Percentiles rank a stretch among this genome's conserved stretches.
These are phyloP conservation scores for Nannizziopsis arthrosporioides DNA, from an alignment of 2,329 filamentous ascomycete genomes.

Conservation along the genomic window DNA sequence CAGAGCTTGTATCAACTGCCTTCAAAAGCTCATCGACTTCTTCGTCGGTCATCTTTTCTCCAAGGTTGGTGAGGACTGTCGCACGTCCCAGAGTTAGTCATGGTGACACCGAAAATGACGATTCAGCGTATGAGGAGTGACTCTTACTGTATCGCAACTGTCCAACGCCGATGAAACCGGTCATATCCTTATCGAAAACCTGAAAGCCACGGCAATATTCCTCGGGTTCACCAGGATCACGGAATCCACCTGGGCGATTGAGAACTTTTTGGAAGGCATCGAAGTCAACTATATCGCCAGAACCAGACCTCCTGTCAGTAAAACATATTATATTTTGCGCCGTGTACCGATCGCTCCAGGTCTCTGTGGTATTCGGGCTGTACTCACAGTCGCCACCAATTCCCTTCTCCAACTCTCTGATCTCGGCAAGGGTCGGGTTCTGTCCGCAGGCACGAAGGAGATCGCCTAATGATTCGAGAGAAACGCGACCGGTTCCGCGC, in stretches of 20 bases:
- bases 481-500: constrained; percentile 88
- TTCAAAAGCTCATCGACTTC: constrained; percentile 98
- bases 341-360: not conserved
- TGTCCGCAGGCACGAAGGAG: constrained; percentile 92
- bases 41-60: constrained; percentile 98
- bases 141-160: constrained; percentile 73
- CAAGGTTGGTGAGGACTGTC: constrained; percentile 80
- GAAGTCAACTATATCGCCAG: constrained; percentile 64
- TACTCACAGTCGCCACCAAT: constrained; percentile 82
- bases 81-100: not conserved
- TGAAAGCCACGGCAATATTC: constrained; percentile 98
- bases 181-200: constrained; percentile 98
- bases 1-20: constrained; percentile 88
- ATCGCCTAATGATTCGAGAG: constrained; percentile 77
- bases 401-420: constrained; percentile 79
- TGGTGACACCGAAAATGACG: no score
- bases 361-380: constrained; percentile 1
- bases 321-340: not conserved
- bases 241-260: constrained; percentile 95
- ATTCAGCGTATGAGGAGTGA: not conserved
- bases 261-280: constrained; percentile 94
- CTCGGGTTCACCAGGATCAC: constrained; percentile 92
- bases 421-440: constrained; percentile 91
- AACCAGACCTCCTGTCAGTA: not conserved
- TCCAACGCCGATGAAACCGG: constrained; percentile 91